Evolutionary conservation across 805 yeast species (phyloP), one percentile per base, ranked within the genome.

Genomic region (Lachancea kluyveri): DNA sequence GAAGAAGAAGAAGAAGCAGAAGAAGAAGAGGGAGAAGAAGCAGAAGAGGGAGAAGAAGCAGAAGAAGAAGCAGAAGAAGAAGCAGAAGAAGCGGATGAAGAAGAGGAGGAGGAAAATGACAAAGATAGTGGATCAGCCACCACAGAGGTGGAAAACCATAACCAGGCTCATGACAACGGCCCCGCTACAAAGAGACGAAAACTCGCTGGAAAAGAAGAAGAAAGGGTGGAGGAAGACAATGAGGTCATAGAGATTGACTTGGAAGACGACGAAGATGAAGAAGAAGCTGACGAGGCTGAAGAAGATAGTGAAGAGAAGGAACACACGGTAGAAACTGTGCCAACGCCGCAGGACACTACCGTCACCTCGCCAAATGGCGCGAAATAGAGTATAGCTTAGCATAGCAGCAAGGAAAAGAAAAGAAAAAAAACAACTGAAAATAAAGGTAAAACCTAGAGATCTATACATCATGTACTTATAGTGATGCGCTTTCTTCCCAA

Each of bases 21-120:
- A n/a, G 66, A 50, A 6, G 64, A 53, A 7, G 67, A 57, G 4
- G 70, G 58, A 5, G 71, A 59, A 6, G 70, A 57, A 2, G 64
- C 54, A 12, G 66, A 52, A n/a, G 59, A 43, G 22, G 64, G 47
- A 43, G 6, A 42, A 36, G 54, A 45, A 4, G 46, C 30, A 2
- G 46, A 37, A 5, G 47, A 27, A 4, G 49, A 40, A 18, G 43
- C 33, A 38, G 11, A 37, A 37, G 23, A 13, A 17, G 20, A 35
- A 30, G 25, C 28, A 35, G 37, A 32, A 12, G 39, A 34, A 1
- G 40, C 26, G 3, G 42, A 31, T 5, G 35, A 28, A 14, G 41
- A 30, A 4, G 39, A 33, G 17, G 43, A 38, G 8, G 42, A 37
- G 2, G 44, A 31, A 6, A 41, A 45, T 10, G 46, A 43, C 38